A percentile compares a stretch with the other conserved stretches of the same genome.
Conservation (phyloP, 2,329 filamentous ascomycete genomes). For the Helotiales sp. region DNA sequence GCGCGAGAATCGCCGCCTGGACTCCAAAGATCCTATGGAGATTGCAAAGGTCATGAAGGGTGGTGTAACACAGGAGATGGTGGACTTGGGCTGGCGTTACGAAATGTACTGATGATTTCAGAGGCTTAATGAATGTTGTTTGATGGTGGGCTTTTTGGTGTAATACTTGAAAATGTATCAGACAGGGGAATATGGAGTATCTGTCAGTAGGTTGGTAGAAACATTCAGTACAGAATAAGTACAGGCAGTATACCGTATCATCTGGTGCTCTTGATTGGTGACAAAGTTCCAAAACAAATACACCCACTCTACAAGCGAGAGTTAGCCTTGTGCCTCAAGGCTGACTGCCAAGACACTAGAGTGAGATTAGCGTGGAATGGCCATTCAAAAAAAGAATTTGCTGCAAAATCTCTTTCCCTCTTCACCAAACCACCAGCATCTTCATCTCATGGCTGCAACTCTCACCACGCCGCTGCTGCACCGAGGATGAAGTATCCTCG, state of each 20-base stretch:
- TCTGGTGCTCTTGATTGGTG: too few species aligned
- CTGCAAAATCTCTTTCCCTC: not conserved
- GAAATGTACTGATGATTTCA: slow-evolving; percentile 48
- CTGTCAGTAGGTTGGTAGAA: too few species aligned
- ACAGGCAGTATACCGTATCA: too few species aligned
- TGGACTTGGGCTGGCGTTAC: slow-evolving; percentile 49
- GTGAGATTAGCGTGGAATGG: not conserved
- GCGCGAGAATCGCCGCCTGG: slow-evolving; percentile 48
- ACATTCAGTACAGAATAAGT: too few species aligned
- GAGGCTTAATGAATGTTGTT: too few species aligned
- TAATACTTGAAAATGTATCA: too few species aligned
- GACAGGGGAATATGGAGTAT: too few species aligned
- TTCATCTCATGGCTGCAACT: not conserved
- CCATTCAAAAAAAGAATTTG: not conserved
- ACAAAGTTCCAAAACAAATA: too few species aligned
- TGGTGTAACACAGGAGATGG: slow-evolving; percentile 51
- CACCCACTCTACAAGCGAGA: too few species aligned
- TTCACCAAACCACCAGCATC: not conserved
- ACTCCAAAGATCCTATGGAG: slow-evolving; percentile 45
- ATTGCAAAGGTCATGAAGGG: slow-evolving; percentile 49
- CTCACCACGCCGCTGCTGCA: not conserved
- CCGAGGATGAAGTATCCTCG: not conserved
- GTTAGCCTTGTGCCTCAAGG: not conserved
- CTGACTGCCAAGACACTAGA: slow-evolving; percentile 4
- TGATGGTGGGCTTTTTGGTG: too few species aligned